Evolutionary conservation across 306 rosid genomes (phyloP).

Genomic region (Fragaria ananassa): DNA sequence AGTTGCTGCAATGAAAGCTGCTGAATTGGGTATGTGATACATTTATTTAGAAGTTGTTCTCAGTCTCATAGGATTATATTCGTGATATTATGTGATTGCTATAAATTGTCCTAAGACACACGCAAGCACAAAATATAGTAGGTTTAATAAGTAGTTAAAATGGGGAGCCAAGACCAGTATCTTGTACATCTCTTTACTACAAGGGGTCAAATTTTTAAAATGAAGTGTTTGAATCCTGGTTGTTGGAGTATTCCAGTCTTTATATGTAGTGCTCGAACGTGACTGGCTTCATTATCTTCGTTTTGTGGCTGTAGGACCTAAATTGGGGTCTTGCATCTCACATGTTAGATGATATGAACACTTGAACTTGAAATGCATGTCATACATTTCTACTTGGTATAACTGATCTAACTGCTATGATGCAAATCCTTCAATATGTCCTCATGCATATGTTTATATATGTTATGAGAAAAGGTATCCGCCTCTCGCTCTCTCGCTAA

Average conservation of each 20-base stretch:
- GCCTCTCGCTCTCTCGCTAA: background rate
- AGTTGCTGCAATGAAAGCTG: conserved; percentile 95
- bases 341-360: background rate
- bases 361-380: background rate
- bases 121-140: background rate
- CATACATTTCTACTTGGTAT: background rate
- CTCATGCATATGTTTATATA: background rate
- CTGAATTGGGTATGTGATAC: conserved; percentile 67
- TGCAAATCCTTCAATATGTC: background rate
- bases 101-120: background rate
- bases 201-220: background rate
- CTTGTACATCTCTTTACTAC: background rate
- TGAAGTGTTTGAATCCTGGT: background rate
- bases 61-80: background rate
- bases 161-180: background rate
- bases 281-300: background rate
- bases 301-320: background rate
- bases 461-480: background rate
- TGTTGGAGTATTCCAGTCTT: background rate
- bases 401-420: background rate
- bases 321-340: background rate
- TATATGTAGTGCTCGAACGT: background rate
- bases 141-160: background rate
- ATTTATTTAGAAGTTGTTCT: conserved; percentile 5
- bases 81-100: background rate